Base-by-base conservation (phyloP, 1,139 yeast genomes). In the Taphrina communis region DNA sequence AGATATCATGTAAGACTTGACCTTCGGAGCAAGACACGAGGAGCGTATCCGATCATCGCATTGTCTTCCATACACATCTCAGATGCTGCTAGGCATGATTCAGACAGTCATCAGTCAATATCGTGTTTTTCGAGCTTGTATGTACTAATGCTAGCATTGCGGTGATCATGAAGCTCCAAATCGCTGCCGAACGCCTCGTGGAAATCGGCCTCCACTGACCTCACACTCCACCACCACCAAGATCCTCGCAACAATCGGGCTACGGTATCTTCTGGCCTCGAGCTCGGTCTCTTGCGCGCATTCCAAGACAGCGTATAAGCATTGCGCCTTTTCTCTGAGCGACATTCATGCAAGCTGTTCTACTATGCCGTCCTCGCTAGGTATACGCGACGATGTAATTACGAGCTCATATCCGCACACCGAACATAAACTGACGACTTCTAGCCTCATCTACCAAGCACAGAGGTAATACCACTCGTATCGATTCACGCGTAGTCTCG, bases 301-400 rank as follows among this genome's bases (percentile, higher is more conserved):
- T 25, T 25, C 2, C 31, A 25, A 25, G 31, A 4, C 31, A 25
- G 31, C 2, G 31, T 25, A 2, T 0, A 4, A 25, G 31, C 31
- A 25, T 25, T 25, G 31, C 31, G 31, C 31, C 4, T 25, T 2
- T 25, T 25, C 2, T 25, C 31, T 25, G 31, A 25, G 2, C 48
- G n/a, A 44, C 48, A n/a, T 44, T 44, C 19, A 44, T 44, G 48
- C 12, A n/a, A 44, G 12, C 48, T 14, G 19, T 17, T 19, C n/a
- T 14, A 12, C 5, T 17, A 50, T 50, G 53, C 53, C 53, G 31
- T 21, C 53, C 31, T 21, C 53, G 31, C 53, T 50, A 50, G 53
- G 53, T 35, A 21, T 50, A 21, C 53, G 8, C 11, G 53, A 50
- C 4, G 53, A 50, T 50, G 53, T 50, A 50, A 50, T 2, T 50